Conservation (phyloP, 305 asterid species). For the Stenogyne calaminthoides region DNA sequence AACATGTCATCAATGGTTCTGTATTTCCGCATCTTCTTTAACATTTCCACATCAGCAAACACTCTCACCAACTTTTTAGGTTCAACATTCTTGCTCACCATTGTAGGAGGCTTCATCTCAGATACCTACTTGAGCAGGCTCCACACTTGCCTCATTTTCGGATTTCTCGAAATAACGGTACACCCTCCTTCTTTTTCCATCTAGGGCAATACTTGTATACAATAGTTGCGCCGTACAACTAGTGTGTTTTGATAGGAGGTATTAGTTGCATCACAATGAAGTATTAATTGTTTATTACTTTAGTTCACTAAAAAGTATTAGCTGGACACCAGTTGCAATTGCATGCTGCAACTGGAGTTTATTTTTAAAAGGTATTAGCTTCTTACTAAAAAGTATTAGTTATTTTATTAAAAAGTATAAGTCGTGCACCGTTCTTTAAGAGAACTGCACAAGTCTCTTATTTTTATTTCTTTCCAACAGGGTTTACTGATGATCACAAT, state of each 20-base stretch:
- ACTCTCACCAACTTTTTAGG: conserved; percentile 44
- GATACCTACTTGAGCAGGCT: conserved; percentile 41
- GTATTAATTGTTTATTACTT: no score
- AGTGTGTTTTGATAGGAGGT: no score
- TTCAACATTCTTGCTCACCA: conserved; percentile 46
- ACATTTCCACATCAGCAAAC: conserved; percentile 39
- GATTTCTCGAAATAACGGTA: conserved; percentile 40
- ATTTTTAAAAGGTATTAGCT: no score
- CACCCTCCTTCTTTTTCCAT: background rate
- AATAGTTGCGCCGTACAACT: no score
- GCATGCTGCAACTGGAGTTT: no score
- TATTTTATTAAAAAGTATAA: no score
- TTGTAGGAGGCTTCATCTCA: conserved; percentile 46
- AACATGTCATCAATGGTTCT: conserved; percentile 44
- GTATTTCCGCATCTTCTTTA: conserved; percentile 35
- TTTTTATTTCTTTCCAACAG: conserved; percentile 28
- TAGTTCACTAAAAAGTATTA: no score
- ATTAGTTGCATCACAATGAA: no score
- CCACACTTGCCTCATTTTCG: conserved; percentile 42
- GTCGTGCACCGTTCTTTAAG: no score
- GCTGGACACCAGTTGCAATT: no score
- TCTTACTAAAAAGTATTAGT: no score
- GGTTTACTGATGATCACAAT: conserved; percentile 48
- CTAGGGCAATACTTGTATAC: no score
- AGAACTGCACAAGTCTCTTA: background rate